These are phyloP conservation scores for Penicillium crustosum DNA, from an alignment of 2,329 filamentous ascomycete genomes.

Conservation along the genomic window DNA sequence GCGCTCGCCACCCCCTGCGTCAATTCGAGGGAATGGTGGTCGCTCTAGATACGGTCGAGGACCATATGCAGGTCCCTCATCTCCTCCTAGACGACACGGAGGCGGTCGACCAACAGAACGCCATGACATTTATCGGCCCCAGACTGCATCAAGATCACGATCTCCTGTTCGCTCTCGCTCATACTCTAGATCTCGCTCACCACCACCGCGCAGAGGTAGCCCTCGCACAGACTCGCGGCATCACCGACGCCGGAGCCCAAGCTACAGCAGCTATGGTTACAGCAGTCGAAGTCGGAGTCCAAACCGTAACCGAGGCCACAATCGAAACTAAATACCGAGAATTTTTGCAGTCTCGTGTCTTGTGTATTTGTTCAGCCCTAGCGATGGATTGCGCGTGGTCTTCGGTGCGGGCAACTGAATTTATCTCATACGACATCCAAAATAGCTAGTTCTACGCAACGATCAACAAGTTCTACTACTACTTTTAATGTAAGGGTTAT, in stretches of 20 bases:
- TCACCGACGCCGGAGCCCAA: conserved; percentile 57
- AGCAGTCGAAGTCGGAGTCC: conserved; percentile 54
- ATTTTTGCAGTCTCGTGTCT: background rate
- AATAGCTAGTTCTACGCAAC: background rate
- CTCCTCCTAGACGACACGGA: conserved; percentile 41
- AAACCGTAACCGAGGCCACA: conserved; percentile 48
- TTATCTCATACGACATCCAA: background rate
- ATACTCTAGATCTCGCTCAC: conserved; percentile 45
- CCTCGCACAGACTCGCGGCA: conserved; percentile 37
- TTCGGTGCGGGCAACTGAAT: background rate
- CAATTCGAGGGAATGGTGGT: conserved; percentile 61
- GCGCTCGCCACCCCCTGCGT: conserved; percentile 70
- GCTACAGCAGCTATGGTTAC: conserved; percentile 63
- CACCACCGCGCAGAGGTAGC: conserved; percentile 39
- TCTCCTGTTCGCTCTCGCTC: conserved; percentile 42
- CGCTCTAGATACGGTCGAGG: conserved; percentile 40
- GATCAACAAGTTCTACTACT: background rate
- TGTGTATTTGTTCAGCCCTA: background rate
- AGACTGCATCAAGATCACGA: conserved; percentile 53
- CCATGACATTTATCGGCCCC: conserved; percentile 60
- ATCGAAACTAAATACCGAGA: conserved; percentile 19
- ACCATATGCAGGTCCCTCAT: conserved; percentile 26
- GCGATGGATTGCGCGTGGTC: background rate
- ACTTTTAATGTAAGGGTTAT: background rate
- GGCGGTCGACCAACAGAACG: conserved; percentile 48